Conservation (phyloP, 2,329 filamentous ascomycete species). For the Xylaria hypoxylon region DNA sequence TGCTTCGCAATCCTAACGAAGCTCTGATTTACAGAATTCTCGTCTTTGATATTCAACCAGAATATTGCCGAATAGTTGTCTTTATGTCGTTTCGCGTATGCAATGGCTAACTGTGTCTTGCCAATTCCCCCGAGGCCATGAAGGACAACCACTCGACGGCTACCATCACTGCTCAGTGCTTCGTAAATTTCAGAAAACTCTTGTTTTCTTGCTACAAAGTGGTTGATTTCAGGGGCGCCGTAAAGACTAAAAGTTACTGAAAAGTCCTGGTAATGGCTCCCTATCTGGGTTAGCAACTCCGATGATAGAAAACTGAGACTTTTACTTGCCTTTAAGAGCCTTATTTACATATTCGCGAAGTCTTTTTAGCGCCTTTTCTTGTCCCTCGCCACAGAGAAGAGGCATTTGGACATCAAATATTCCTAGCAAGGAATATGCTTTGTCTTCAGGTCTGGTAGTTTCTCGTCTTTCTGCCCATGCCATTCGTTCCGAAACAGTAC, state of each 20-base stretch:
- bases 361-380: constrained; percentile 21
- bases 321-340: constrained; percentile 24
- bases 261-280: constrained; percentile 25
- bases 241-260: constrained; percentile 24
- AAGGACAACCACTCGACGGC: constrained; percentile 38
- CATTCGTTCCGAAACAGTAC: not conserved
- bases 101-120: constrained; percentile 39
- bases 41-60: constrained; percentile 39
- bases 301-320: not conserved
- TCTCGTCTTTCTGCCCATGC: constrained; percentile 8
- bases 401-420: constrained; percentile 8
- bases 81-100: constrained; percentile 35
- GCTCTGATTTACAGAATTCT: constrained; percentile 34
- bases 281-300: not conserved
- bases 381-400: constrained; percentile 28
- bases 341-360: constrained; percentile 35
- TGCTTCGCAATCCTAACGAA: constrained; percentile 34
- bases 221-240: constrained; percentile 22
- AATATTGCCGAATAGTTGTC: constrained; percentile 37
- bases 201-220: constrained; percentile 31
- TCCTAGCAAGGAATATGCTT: constrained; percentile 16
- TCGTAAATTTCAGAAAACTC: constrained; percentile 30
- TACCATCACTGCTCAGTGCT: constrained; percentile 34
- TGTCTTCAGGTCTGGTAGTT: constrained; percentile 9
- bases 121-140: constrained; percentile 41